Conservation (phyloP, 108 stramenopile species). For the Chaetoceros tenuissimus region DNA sequence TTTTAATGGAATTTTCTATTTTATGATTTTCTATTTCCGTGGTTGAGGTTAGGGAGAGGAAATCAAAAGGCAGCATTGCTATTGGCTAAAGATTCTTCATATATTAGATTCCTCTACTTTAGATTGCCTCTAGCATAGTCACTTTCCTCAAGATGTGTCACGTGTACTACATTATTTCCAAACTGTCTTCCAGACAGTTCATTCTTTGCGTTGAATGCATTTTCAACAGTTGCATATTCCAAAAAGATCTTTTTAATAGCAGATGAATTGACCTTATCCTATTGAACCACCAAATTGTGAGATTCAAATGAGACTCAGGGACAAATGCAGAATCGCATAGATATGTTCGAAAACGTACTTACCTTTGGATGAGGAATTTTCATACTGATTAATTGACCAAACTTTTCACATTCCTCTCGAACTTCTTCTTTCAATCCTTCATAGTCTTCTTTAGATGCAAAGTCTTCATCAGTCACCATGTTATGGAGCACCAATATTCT, state of each 20-base stretch:
- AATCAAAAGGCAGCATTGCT: too few relatives aligned
- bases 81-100: too few relatives aligned
- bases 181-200: slow-evolving; percentile 86
- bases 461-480: slow-evolving; percentile 95
- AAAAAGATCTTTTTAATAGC: slow-evolving; percentile 84
- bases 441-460: slow-evolving; percentile 77
- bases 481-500: slow-evolving; percentile 89
- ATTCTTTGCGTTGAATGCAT: slow-evolving; percentile 62
- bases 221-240: slow-evolving; percentile 70
- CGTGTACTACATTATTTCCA: slow-evolving; percentile 75
- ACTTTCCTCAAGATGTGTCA: slow-evolving; percentile 34
- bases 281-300: background rate
- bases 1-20: too few relatives aligned
- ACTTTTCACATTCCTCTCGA: slow-evolving; percentile 65
- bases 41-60: too few relatives aligned
- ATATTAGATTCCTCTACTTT: too few relatives aligned
- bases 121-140: slow-evolving; percentile 27
- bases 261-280: slow-evolving; percentile 36
- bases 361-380: slow-evolving; percentile 72
- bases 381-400: slow-evolving; percentile 71
- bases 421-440: slow-evolving; percentile 79
- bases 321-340: background rate
- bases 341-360: slow-evolving; percentile 2
- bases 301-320: background rate
- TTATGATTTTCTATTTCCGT: too few relatives aligned